Conservation (phyloP, 2,329 filamentous ascomycete species). For the Pestalotiopsis sp. region DNA sequence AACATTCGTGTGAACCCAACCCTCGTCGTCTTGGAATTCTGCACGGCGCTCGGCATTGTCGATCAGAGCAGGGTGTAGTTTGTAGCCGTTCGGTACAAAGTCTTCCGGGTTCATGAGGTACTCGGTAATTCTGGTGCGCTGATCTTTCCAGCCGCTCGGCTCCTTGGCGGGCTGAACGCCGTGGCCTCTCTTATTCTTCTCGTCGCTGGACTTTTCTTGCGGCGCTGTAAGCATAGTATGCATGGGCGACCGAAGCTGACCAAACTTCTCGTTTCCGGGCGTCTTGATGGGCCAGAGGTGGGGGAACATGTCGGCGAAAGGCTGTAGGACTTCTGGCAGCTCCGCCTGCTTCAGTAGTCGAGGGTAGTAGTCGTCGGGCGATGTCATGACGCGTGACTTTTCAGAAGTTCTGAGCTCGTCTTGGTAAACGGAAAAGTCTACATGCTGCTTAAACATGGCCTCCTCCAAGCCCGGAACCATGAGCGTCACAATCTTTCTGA, state of each 20-base stretch:
- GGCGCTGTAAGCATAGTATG: constrained; percentile 81
- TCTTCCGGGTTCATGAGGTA: constrained; percentile 76
- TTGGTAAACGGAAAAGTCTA: constrained; percentile 52
- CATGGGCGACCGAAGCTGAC: constrained; percentile 83
- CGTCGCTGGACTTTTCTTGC: constrained; percentile 68
- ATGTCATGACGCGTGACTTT: constrained; percentile 39
- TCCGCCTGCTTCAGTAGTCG: constrained; percentile 51
- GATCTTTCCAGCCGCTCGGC: constrained; percentile 69
- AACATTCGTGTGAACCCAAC: constrained; percentile 84
- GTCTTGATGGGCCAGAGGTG: constrained; percentile 89
- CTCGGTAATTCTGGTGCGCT: constrained; percentile 79
- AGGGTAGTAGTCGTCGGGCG: constrained; percentile 64
- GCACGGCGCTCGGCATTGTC: constrained; percentile 56
- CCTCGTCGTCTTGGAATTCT: constrained; percentile 59
- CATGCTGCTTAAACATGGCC: constrained; percentile 77
- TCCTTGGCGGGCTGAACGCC: constrained; percentile 63
- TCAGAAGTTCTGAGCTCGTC: constrained; percentile 31
- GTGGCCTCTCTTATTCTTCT: constrained; percentile 57
- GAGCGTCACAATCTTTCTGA: constrained; percentile 81
- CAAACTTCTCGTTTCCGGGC: constrained; percentile 81
- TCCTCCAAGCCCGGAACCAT: constrained; percentile 93
- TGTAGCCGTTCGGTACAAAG: constrained; percentile 80
- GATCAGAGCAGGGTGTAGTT: constrained; percentile 79
- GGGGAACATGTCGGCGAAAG: constrained; percentile 80
- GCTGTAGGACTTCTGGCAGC: constrained; percentile 58